Percentiles rank a stretch among this genome's conserved stretches.
Evolutionary conservation across 139 green algal species (phyloP).

Genomic region (Micractinium conductrix): DNA sequence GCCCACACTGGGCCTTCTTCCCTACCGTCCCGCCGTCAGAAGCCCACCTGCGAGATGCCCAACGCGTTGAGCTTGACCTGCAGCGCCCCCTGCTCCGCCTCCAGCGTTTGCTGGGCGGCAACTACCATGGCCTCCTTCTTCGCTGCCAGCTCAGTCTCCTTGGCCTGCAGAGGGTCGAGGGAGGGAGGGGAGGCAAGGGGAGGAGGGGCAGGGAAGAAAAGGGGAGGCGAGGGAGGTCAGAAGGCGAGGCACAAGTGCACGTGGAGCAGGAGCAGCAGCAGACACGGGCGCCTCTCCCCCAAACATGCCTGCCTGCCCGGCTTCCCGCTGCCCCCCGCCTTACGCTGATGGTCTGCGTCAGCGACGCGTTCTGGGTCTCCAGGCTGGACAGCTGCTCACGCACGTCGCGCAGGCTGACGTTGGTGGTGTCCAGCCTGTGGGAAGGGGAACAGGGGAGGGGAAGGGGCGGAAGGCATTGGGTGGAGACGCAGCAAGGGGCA

Average conservation of each 20-base stretch:
- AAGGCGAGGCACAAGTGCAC: not conserved
- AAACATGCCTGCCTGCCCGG: not conserved
- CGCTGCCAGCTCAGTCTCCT: conserved; percentile 9
- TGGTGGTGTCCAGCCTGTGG: conserved; percentile 16
- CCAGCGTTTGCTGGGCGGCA: not conserved
- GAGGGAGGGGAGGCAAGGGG: not conserved
- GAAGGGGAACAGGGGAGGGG: too few relatives aligned
- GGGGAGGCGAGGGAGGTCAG: too few relatives aligned
- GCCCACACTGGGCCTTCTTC: not conserved
- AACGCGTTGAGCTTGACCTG: not conserved
- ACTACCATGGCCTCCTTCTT: not conserved
- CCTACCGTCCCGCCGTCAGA: not conserved
- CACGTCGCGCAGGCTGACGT: conserved; percentile 9
- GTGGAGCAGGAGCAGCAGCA: not conserved
- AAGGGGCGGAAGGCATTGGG: too few relatives aligned
- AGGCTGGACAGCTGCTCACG: not conserved
- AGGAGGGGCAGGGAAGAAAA: not conserved
- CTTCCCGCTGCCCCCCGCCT: not conserved
- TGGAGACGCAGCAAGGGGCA: not conserved
- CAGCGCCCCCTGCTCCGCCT: not conserved
- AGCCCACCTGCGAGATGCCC: conserved; percentile 12
- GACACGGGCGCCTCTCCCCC: not conserved
- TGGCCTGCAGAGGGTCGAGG: not conserved
- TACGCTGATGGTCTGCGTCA: conserved; percentile 9
- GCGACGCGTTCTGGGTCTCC: not conserved